phyloP scores from a whole-genome alignment of 345 rosid species.

The Barbarea vulgaris region DNA sequence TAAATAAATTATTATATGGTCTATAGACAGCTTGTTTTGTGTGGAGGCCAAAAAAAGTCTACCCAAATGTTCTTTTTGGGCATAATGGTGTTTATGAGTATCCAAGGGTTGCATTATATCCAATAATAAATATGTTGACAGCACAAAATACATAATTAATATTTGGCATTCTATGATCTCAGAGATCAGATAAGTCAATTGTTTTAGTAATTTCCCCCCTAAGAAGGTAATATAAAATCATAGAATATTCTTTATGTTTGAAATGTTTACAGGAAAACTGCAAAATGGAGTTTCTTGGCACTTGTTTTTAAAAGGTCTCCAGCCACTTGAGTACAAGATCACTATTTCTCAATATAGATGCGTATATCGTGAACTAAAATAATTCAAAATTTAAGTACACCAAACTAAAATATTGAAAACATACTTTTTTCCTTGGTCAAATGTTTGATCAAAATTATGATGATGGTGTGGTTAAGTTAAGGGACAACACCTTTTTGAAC shows the following conservation, averaged over 20 bases:
- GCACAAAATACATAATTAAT: not conserved
- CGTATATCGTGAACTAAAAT: not conserved
- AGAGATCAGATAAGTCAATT: not conserved
- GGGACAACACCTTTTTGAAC: conserved; percentile 25
- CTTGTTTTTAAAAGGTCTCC: not conserved
- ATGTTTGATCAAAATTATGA: conserved; percentile 6
- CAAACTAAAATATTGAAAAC: not conserved
- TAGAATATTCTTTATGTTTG: not conserved
- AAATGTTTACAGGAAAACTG: not conserved
- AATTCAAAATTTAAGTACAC: conserved; percentile 1
- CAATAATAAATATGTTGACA: conserved; percentile 10
- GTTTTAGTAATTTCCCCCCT: not conserved
- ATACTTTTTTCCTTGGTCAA: conserved; percentile 25
- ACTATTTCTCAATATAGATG: not conserved
- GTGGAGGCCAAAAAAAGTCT: conserved; percentile 11
- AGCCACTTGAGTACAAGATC: conserved; percentile 20
- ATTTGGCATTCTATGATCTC: conserved; percentile 2
- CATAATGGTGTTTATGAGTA: conserved; percentile 37
- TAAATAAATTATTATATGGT: not conserved
- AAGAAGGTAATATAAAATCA: not conserved
- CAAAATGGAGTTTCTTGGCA: not conserved
- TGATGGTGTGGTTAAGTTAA: conserved; percentile 15
- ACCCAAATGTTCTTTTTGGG: conserved; percentile 25
- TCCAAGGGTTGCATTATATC: conserved; percentile 27
- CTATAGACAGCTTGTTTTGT: conserved; percentile 29